Conservation (phyloP, 495 filamentous ascomycete species). For the Penicillium diatomitis region DNA sequence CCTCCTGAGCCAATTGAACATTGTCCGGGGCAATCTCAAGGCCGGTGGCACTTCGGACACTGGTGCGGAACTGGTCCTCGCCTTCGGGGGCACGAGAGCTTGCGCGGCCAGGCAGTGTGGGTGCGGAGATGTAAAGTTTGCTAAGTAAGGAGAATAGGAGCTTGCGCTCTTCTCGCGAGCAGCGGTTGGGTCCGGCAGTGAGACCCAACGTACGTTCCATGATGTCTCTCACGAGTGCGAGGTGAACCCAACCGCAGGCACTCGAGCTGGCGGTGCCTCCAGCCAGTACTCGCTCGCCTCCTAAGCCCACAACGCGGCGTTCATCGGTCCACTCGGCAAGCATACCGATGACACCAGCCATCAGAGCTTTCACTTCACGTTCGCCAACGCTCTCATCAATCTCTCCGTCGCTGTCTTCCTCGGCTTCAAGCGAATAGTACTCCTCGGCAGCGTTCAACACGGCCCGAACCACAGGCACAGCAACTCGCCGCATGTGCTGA, state of each 20-base stretch:
- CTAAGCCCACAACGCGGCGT: constrained; percentile 68
- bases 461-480: constrained; percentile 59
- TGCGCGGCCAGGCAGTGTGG: constrained; percentile 25
- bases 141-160: constrained; percentile 64
- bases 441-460: constrained; percentile 44
- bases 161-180: constrained; percentile 75
- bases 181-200: constrained; percentile 27
- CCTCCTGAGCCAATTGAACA: constrained; percentile 28
- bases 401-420: constrained; percentile 41
- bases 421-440: constrained; percentile 41
- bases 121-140: constrained; percentile 71
- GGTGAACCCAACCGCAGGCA: constrained; percentile 46
- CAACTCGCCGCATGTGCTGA: constrained; percentile 61
- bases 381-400: constrained; percentile 65
- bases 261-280: constrained; percentile 46
- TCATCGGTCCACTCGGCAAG: constrained; percentile 95
- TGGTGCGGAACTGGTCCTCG: constrained; percentile 33
- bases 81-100: constrained; percentile 33
- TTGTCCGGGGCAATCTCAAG: constrained; percentile 29
- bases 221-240: constrained; percentile 29
- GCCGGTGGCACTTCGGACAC: constrained; percentile 27
- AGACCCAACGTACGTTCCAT: constrained; percentile 24
- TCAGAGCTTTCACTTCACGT: constrained; percentile 71
- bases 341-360: constrained; percentile 65
- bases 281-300: constrained; percentile 39